These are phyloP conservation scores for Malania oleifera DNA, from an alignment of 164 flowering plant genomes.

Conservation along the genomic window DNA sequence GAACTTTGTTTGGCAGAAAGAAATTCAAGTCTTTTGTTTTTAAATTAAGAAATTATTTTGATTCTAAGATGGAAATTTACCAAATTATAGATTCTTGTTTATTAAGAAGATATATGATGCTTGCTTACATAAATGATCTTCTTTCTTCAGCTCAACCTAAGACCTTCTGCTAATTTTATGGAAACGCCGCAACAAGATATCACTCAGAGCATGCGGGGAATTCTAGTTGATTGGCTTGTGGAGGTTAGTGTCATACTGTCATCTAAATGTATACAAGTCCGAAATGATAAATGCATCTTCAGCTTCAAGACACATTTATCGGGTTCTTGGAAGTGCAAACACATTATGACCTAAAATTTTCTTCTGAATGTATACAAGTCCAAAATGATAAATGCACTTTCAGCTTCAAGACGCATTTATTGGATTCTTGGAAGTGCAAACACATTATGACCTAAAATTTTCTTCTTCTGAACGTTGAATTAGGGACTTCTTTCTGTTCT, in stretches of 20 bases:
- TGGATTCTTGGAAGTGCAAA: background rate
- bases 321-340: background rate
- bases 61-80: no score
- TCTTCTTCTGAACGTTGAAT: no score
- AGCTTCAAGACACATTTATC: background rate
- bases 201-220: constrained; percentile 5
- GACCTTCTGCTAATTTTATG: constrained; percentile 1
- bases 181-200: constrained; percentile 3
- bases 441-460: no score
- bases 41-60: no score
- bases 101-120: no score
- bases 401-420: background rate
- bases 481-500: no score
- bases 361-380: background rate
- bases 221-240: constrained; percentile 6
- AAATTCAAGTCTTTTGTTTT: no score
- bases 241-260: background rate
- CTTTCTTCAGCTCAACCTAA: background rate
- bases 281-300: background rate
- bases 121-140: background rate
- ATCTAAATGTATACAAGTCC: background rate
- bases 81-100: no score
- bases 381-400: background rate
- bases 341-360: no score
- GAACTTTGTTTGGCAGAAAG: no score